Evolutionary conservation across 768 basidiomycete species (phyloP).

Genomic region (Kwoniella dendrophila): DNA sequence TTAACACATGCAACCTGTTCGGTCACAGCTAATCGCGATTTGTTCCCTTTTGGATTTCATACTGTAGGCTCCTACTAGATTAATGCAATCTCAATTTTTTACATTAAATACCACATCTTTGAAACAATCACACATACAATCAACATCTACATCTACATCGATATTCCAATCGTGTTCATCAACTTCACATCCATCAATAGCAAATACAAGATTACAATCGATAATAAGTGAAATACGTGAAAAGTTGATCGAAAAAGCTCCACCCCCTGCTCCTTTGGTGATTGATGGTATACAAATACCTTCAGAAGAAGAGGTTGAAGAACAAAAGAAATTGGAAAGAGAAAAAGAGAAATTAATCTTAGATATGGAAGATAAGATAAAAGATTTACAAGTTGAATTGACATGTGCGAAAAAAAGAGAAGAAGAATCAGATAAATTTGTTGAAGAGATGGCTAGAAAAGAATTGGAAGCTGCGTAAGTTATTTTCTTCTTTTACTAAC

Average conservation of each 20-base stretch:
- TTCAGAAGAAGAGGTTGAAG: slow-evolving; percentile 36
- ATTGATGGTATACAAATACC: background rate
- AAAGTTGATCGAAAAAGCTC: slow-evolving; percentile 16
- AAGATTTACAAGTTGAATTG: slow-evolving; percentile 51
- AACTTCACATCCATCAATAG: slow-evolving; percentile 49
- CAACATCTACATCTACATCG: background rate
- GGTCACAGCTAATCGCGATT: background rate
- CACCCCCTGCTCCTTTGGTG: background rate
- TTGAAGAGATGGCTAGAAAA: slow-evolving; percentile 39
- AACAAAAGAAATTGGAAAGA: slow-evolving; percentile 35
- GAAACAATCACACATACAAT: slow-evolving; percentile 6
- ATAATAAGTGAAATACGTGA: slow-evolving; percentile 40
- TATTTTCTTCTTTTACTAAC: background rate
- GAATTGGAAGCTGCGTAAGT: slow-evolving; percentile 25
- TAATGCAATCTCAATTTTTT: slow-evolving; percentile 51
- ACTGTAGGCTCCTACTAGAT: slow-evolving; percentile 40
- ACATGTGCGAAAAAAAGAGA: slow-evolving; percentile 38
- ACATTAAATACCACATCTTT: slow-evolving; percentile 8
- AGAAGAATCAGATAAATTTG: slow-evolving; percentile 41
- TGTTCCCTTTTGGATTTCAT: background rate
- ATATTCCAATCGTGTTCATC: slow-evolving; percentile 42
- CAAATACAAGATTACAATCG: slow-evolving; percentile 40
- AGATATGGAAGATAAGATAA: slow-evolving; percentile 47
- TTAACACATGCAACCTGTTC: background rate
- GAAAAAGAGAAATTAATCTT: slow-evolving; percentile 35